Base-by-base conservation (phyloP, 805 yeast species). In the Kluyveromyces wickerhamii region DNA sequence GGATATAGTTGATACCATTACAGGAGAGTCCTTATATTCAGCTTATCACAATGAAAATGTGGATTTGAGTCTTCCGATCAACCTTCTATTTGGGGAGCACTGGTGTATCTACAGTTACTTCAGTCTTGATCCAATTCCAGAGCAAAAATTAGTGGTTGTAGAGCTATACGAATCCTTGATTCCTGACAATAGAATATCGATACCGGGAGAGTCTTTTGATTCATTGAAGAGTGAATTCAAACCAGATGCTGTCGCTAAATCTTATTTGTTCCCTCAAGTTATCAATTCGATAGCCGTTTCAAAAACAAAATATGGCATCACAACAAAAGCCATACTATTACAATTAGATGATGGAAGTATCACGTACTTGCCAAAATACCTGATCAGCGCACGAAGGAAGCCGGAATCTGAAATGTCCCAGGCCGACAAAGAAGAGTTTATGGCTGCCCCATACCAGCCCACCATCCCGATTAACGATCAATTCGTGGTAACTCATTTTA, bases 41-140 rank as follows among this genome's bases (percentile, higher is more conserved):
- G 56, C 63, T 3, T 50, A 51, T 5, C 74, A 71, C 37, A 65
- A 58, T 4, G 67, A 65, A 5, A 65, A 63, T 17, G 50, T 66
- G 7, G 66, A 62, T 33, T 52, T 67, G 4, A 65, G 65, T 8
- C 56, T 57, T 7, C 59, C 64, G 7, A 52, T 85, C 19, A 60
- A 68, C 15, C 47, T 85, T 18, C 65, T 76, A 1, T 71, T 76
- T 55, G 92, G 86, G 32, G 97, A 89, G 52, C 76, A 88, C 58
- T 89, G 92, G 83, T 63, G 86, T 12, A 67, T 84, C 8, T 79
- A 82, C 50, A 64, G 88, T 0, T 79, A 74, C 47, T 72, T 68
- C 49, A 69, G 77, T 37, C 49, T 51, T 1, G 52, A 53, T 2
- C 78, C 79, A 8, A 53, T 65, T 14, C 67, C 74, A 3, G 71